Conservation (phyloP, 2,329 filamentous ascomycete genomes). For the Exophiala alcalophila region DNA sequence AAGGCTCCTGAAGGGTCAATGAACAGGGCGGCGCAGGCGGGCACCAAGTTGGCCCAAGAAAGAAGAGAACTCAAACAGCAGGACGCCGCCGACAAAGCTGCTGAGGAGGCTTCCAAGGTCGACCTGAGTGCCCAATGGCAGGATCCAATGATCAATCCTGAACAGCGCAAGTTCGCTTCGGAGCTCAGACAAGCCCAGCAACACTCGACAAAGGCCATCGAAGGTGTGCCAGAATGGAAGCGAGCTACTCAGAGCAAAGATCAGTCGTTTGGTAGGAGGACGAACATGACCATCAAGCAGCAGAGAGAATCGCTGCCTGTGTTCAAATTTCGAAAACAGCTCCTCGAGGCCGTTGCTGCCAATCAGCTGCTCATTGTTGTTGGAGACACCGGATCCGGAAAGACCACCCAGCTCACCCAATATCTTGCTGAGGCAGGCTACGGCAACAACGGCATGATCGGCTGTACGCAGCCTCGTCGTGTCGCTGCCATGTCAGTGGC, state of each 20-base stretch:
- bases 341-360: slow-evolving; percentile 79
- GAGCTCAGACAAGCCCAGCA: slow-evolving; percentile 70
- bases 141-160: slow-evolving; percentile 87
- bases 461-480: slow-evolving; percentile 91
- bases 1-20: slow-evolving; percentile 98
- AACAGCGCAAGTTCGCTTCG: slow-evolving; percentile 82
- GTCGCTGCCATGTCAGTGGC: slow-evolving; percentile 99
- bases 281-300: slow-evolving; percentile 88
- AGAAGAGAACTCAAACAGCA: slow-evolving; percentile 83
- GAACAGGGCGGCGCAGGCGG: slow-evolving; percentile 93
- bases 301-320: slow-evolving; percentile 88
- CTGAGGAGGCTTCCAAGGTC: slow-evolving; percentile 71
- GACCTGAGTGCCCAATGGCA: slow-evolving; percentile 92
- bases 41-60: slow-evolving; percentile 83
- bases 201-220: slow-evolving; percentile 55
- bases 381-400: slow-evolving; percentile 94
- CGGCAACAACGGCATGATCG: slow-evolving; percentile 81
- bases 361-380: slow-evolving; percentile 96
- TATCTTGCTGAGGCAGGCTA: slow-evolving; percentile 96
- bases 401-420: slow-evolving; percentile 95
- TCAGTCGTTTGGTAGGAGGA: slow-evolving; percentile 78
- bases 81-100: slow-evolving; percentile 74
- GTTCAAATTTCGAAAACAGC: slow-evolving; percentile 78
- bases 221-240: slow-evolving; percentile 89
- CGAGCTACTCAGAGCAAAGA: slow-evolving; percentile 75